Base-by-base conservation (phyloP, 2,329 filamentous ascomycete genomes). In the Myriosclerotinia duriaeana region DNA sequence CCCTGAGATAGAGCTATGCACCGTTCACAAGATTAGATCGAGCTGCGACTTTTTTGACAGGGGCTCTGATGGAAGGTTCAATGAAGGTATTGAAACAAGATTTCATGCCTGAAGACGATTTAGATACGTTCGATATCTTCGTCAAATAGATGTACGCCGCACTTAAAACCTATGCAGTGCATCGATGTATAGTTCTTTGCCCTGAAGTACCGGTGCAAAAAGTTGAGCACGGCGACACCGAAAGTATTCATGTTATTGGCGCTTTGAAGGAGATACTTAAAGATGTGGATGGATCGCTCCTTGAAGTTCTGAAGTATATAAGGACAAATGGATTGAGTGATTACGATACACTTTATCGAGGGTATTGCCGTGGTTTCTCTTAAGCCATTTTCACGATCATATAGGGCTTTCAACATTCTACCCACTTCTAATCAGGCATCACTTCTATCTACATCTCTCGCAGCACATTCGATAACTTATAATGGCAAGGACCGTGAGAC, bases 61-160 rank as follows among this genome's bases (percentile, higher is more conserved):
- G 2, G 53, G 2, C 9, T 56, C 40, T 14, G 26, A 60, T 48
- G 56, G 40, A 48, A 44, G 50, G 8, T 71, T 70, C 46, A 64
- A 59, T 40, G 67, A 70, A 26, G 46, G 53, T 12, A 26, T 60
- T 2, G 48, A 64, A 64, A 64, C 12, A 46, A 38, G 3, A 69
- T 70, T 22, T 64, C 2, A 59, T 70, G 3, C 54, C 64, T 2
- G 64, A 66, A 12, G 66, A 65, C 15, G 50, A 58, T 26, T 17
- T 46, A 7, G n/a, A 46, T 14, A 40, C 44, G 2, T 66, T 66
- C n/a, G 53, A 26, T 1, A 20, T 36, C n/a, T 67, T 65, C 52
- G 50, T 68, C 17, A 68, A 34, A 15, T 67, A 42, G 52, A 34
- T 69, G 20, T 67, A 69, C 44, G 30, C 38, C 36, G 36, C 20